A percentile compares a stretch with the other conserved stretches of the same genome.
phyloP scores from a whole-genome alignment of 345 rosid species.

The Salix koriyanagi region DNA sequence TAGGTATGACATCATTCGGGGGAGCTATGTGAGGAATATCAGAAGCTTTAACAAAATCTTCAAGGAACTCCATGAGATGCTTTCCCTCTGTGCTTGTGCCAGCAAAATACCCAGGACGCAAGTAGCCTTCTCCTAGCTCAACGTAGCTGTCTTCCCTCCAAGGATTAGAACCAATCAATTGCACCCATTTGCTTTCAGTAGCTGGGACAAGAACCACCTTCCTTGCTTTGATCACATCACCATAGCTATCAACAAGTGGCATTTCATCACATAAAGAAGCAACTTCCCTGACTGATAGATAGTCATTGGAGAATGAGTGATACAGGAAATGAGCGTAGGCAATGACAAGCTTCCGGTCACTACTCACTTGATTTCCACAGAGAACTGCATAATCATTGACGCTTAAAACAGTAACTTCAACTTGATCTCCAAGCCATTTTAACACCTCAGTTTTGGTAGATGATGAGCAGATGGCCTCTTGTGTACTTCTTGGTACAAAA shows the following conservation, averaged over 20 bases:
- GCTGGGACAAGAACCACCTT: constrained; percentile 61
- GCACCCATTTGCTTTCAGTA: constrained; percentile 56
- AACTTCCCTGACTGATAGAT: constrained; percentile 28
- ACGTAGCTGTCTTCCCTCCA: constrained; percentile 46
- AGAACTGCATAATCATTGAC: constrained; percentile 31
- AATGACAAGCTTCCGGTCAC: constrained; percentile 35
- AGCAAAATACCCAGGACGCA: constrained; percentile 29
- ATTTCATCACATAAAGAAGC: constrained; percentile 23
- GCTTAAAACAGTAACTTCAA: constrained; percentile 3
- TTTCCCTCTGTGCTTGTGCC: constrained; percentile 28
- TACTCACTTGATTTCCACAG: constrained; percentile 13
- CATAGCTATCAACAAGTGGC: constrained; percentile 59
- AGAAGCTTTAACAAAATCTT: constrained; percentile 22
- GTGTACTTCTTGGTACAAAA: constrained; percentile 46
- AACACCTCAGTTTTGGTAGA: constrained; percentile 15
- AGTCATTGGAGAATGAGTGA: constrained; percentile 27
- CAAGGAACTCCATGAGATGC: constrained; percentile 42
- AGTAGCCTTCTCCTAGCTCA: constrained; percentile 54
- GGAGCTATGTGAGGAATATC: constrained; percentile 57
- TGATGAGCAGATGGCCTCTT: constrained; percentile 25
- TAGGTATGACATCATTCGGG: constrained; percentile 49
- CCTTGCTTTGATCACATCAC: constrained; percentile 19
- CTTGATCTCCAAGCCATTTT: constrained; percentile 39
- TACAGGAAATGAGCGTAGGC: constrained; percentile 53
- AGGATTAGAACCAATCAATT: constrained; percentile 46